Percentiles rank a stretch among this genome's conserved stretches.
These are phyloP conservation scores for Apiospora pterosperma DNA, from an alignment of 2,329 filamentous ascomycete species.

Conservation along the genomic window DNA sequence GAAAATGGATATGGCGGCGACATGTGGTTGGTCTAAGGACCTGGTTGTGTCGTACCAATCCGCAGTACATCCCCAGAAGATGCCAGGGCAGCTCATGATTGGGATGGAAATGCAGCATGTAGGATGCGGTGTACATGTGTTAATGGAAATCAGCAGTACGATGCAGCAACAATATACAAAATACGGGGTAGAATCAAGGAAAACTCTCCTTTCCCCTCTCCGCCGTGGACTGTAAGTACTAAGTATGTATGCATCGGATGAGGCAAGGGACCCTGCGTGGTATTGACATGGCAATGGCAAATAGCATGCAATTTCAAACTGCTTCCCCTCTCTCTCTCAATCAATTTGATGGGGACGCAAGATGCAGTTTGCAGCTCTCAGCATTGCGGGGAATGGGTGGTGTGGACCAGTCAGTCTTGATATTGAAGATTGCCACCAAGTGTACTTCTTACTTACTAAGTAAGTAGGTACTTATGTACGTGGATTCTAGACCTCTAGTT, in stretches of 20 bases:
- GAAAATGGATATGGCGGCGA: background rate
- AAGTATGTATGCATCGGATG: background rate
- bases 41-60: background rate
- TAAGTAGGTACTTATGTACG: too few relatives aligned
- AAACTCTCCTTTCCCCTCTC: background rate
- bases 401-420: too few relatives aligned
- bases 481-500: too few relatives aligned
- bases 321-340: background rate
- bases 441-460: too few relatives aligned
- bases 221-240: too few relatives aligned
- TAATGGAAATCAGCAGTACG: background rate
- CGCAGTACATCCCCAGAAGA: background rate
- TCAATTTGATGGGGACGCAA: background rate
- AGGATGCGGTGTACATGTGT: background rate
- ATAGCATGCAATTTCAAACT: background rate
- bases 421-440: too few relatives aligned
- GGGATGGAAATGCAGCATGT: background rate
- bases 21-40: background rate
- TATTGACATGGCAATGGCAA: background rate
- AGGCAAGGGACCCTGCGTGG: background rate
- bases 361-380: too few relatives aligned
- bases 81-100: background rate
- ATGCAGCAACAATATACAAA: background rate
- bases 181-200: background rate
- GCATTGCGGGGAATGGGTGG: too few relatives aligned